A percentile compares a stretch with the other conserved stretches of the same genome.
phyloP scores from a whole-genome alignment of 176 grass and related monocot species.

The Oryza australiensis region DNA sequence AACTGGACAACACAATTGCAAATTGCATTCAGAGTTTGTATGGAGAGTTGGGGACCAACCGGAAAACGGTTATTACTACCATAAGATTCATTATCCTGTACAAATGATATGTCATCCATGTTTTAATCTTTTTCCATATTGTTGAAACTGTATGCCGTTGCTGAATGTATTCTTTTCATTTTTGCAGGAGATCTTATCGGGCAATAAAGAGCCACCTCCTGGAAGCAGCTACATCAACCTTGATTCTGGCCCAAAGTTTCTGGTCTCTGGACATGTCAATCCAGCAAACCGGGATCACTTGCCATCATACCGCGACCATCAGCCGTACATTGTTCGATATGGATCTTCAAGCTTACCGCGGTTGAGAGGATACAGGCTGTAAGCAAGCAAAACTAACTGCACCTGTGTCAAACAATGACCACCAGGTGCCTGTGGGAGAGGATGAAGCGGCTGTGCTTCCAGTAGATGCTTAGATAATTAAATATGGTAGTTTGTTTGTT shows the following conservation, averaged over 20 bases:
- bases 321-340: neutral
- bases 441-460: neutral
- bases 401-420: neutral
- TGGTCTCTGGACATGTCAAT: neutral
- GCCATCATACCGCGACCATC: neutral
- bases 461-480: neutral
- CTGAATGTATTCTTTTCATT: neutral
- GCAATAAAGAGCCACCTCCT: neutral
- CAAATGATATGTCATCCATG: neutral
- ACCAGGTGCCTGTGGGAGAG: neutral
- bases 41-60: neutral
- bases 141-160: neutral
- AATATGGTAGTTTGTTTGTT: neutral
- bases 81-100: neutral
- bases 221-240: neutral
- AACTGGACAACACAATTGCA: neutral
- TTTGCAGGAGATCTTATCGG: constrained; percentile 20
- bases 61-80: neutral
- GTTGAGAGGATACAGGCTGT: neutral
- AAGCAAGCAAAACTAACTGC: neutral
- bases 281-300: neutral
- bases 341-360: neutral
- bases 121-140: neutral
- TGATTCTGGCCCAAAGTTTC: neutral
- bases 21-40: neutral